Percentiles rank a stretch among this genome's conserved stretches.
Conservation (phyloP, 2,329 filamentous ascomycete genomes). For the Penicillium hesseltinei region DNA sequence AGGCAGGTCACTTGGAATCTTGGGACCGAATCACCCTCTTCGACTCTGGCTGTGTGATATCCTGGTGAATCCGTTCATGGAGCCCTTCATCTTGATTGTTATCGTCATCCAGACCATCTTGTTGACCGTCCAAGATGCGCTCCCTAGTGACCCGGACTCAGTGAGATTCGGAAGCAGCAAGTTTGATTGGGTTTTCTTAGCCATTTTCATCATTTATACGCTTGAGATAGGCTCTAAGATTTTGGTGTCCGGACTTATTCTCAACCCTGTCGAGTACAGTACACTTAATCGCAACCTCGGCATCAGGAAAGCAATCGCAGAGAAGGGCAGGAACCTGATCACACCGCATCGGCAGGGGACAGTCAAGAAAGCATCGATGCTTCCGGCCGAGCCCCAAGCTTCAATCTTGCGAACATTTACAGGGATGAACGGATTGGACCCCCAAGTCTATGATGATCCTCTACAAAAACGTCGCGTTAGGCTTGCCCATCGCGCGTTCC, state of each 20-base stretch:
- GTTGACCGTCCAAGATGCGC: constrained; percentile 80
- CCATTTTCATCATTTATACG: constrained; percentile 85
- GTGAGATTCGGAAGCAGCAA: constrained; percentile 60
- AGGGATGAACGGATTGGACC: constrained; percentile 63
- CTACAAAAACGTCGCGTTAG: constrained; percentile 78
- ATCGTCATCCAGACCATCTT: constrained; percentile 86
- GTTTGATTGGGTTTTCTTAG: constrained; percentile 78
- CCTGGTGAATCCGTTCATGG: constrained; percentile 79
- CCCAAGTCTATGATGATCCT: constrained; percentile 58
- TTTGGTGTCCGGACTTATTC: constrained; percentile 87
- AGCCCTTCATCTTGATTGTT: constrained; percentile 79
- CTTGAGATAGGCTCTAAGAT: constrained; percentile 78
- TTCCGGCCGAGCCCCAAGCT: constrained; percentile 36
- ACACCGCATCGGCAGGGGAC: constrained; percentile 75
- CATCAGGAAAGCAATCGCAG: constrained; percentile 68
- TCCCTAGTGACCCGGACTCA: constrained; percentile 62
- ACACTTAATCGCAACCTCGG: constrained; percentile 79
- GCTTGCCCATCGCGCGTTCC: constrained; percentile 84
- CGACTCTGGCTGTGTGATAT: constrained; percentile 75
- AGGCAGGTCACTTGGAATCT: constrained; percentile 81
- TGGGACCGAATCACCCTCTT: constrained; percentile 73
- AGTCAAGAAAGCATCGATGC: constrained; percentile 51
- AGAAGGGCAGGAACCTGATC: constrained; percentile 76
- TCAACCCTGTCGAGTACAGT: constrained; percentile 90
- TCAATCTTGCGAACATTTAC: constrained; percentile 77